Base-by-base conservation (phyloP, 2,329 filamentous ascomycete genomes). In the Colletotrichum falcatum region DNA sequence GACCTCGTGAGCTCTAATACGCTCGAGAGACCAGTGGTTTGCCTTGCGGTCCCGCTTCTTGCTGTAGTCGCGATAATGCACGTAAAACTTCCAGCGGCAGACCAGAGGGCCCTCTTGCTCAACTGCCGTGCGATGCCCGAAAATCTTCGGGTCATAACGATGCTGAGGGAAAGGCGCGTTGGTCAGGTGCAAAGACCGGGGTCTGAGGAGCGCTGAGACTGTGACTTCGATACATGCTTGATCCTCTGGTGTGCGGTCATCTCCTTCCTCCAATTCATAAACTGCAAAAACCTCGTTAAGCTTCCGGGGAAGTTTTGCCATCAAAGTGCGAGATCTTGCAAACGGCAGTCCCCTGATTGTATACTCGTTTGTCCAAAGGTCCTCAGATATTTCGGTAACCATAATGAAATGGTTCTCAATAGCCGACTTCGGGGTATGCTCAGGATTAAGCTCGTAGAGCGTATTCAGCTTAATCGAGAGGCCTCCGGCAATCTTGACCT, bases 141-240 rank as follows among this genome's bases (percentile, higher is more conserved):
- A 81, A 0, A 76, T 60, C 0, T 61, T 35, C 0, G 56, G 28
- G 0, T 77, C 63, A 9, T 78, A 79, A 0, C 79, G 76, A 58
- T 81, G 79, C 0, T 76, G 66, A 0, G 86, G 85, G 53, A 84
- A 89, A 0, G 77, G 74, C 0, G 82, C 77, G 68, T 93, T 94
- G 0, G 90, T 93, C 2, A 85, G 78, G 0, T 83, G 75, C 0
- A 92, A 77, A 0, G 76, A 76, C 0, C 88, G 79, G 8, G 83
- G 78, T 1, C 77, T 72, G 2, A 81, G 74, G 0, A 90, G 79
- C 0, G 80, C 70, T 0, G 73, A 60, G 0, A 85, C 65, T 0
- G 77, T 53, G 0, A 90, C 75, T 2, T 88, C 84, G 0, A 86
- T 73, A 0, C 83, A 67, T 0, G 81, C 77, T 26, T 87, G 83